Percentiles rank a stretch among this genome's conserved stretches.
Conservation (phyloP, 2,329 filamentous ascomycete species). For the Seiridium cupressi region DNA sequence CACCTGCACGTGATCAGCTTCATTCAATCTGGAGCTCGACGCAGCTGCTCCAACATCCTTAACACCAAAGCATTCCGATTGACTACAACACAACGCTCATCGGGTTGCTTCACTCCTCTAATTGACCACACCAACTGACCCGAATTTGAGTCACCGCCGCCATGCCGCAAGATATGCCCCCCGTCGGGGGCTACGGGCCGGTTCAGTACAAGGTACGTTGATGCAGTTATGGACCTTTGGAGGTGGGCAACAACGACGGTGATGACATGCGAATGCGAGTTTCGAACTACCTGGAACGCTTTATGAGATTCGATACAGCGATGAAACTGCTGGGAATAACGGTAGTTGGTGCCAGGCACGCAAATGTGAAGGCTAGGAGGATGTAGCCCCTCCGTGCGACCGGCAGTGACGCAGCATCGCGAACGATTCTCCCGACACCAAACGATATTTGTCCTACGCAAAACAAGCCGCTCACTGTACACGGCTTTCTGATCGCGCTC, state of each 20-base stretch:
- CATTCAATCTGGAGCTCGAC: neutral
- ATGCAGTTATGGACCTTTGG: neutral
- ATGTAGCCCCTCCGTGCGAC: no score
- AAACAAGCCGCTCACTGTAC: no score
- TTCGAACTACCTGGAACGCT: neutral
- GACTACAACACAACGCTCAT: neutral
- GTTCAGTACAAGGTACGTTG: conserved; percentile 89
- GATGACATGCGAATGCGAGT: neutral
- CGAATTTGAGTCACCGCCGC: conserved; percentile 28
- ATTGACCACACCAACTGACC: neutral
- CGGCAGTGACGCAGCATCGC: no score
- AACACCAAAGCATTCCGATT: neutral
- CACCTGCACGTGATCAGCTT: neutral
- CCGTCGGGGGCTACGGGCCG: conserved; percentile 87
- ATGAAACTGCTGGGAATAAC: neutral
- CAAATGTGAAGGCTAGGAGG: no score
- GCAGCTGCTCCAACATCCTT: neutral
- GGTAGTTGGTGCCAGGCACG: no score
- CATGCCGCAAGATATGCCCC: conserved; percentile 99
- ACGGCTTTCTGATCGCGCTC: no score
- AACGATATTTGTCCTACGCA: no score
- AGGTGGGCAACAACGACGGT: neutral
- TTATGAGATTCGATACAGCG: no score
- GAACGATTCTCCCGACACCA: no score
- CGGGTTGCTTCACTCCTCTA: neutral